phyloP scores from a whole-genome alignment of 2,329 filamentous ascomycete genomes.

The Sclerotinia nivalis region DNA sequence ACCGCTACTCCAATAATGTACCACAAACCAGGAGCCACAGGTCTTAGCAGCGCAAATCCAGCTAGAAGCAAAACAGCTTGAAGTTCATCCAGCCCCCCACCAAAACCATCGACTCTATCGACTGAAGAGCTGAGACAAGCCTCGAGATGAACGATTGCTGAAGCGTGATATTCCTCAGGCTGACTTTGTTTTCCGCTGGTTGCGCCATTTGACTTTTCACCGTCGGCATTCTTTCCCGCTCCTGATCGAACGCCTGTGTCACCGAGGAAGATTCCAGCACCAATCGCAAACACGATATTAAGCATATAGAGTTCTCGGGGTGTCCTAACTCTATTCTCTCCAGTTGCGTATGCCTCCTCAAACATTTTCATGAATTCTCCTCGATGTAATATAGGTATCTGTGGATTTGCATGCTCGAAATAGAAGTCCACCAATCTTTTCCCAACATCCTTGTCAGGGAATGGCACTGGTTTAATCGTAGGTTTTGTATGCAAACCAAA shows the following conservation, averaged over 20 bases:
- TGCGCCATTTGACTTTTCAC: conserved; percentile 37
- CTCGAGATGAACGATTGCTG: conserved; percentile 88
- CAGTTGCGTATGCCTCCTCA: conserved; percentile 73
- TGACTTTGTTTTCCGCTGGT: conserved; percentile 57
- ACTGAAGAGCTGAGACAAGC: conserved; percentile 67
- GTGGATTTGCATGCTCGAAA: conserved; percentile 94
- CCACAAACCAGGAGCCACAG: conserved; percentile 92
- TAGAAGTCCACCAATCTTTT: conserved; percentile 76
- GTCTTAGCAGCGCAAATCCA: conserved; percentile 85
- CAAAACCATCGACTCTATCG: conserved; percentile 63
- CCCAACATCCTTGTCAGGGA: conserved; percentile 76
- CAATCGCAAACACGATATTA: conserved; percentile 97
- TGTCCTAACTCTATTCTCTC: conserved; percentile 62
- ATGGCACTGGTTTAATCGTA: conserved; percentile 79
- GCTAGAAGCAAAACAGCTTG: conserved; percentile 91
- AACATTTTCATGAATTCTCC: conserved; percentile 89
- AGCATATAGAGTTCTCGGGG: conserved; percentile 87
- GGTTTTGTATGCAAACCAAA: conserved; percentile 94
- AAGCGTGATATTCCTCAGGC: conserved; percentile 94
- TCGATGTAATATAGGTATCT: conserved; percentile 89
- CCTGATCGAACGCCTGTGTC: conserved; percentile 50
- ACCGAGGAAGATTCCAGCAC: conserved; percentile 85
- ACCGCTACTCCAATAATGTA: conserved; percentile 96
- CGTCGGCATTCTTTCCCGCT: conserved; percentile 30
- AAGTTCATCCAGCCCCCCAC: conserved; percentile 87